phyloP scores from a whole-genome alignment of 2,329 filamentous ascomycete genomes.

The Decorospora gaudefroyi region DNA sequence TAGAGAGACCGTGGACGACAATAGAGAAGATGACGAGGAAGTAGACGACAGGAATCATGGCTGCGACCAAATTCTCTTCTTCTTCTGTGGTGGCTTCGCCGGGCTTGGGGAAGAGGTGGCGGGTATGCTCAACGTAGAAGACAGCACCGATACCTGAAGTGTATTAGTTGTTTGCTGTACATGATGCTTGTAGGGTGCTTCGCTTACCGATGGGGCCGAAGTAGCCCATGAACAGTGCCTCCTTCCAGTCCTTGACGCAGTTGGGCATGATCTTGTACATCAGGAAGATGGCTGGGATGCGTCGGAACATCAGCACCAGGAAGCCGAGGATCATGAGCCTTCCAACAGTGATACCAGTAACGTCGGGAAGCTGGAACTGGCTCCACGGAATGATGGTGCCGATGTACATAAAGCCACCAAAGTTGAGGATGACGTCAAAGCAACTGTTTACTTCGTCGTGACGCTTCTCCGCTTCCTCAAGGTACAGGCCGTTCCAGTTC shows the following conservation, averaged over 20 bases:
- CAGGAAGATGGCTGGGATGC: slow-evolving; percentile 61
- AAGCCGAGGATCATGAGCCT: slow-evolving; percentile 59
- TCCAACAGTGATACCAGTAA: slow-evolving; percentile 58
- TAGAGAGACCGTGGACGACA: slow-evolving; percentile 56
- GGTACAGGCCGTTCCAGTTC: slow-evolving; percentile 66
- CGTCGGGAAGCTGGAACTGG: slow-evolving; percentile 58
- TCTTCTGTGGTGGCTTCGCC: slow-evolving; percentile 47
- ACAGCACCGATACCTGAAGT: slow-evolving; percentile 49
- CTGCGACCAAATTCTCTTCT: slow-evolving; percentile 49
- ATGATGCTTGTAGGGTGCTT: neutral
- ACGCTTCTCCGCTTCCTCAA: slow-evolving; percentile 59
- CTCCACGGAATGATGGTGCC: slow-evolving; percentile 61
- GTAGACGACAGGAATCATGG: slow-evolving; percentile 54
- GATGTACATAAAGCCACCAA: slow-evolving; percentile 64
- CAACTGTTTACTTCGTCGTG: slow-evolving; percentile 66
- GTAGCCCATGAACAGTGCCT: slow-evolving; percentile 66
- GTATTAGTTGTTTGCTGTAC: neutral
- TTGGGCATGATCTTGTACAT: slow-evolving; percentile 61
- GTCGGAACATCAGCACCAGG: slow-evolving; percentile 59
- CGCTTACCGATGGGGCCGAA: slow-evolving; percentile 50
- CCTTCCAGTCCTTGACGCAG: slow-evolving; percentile 58
- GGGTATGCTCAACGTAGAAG: slow-evolving; percentile 54
- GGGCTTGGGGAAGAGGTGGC: slow-evolving; percentile 50
- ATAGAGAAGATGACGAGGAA: slow-evolving; percentile 55
- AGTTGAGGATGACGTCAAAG: slow-evolving; percentile 63